phyloP scores from a whole-genome alignment of 2,329 filamentous ascomycete species.

The Stachybotrys chartarum region DNA sequence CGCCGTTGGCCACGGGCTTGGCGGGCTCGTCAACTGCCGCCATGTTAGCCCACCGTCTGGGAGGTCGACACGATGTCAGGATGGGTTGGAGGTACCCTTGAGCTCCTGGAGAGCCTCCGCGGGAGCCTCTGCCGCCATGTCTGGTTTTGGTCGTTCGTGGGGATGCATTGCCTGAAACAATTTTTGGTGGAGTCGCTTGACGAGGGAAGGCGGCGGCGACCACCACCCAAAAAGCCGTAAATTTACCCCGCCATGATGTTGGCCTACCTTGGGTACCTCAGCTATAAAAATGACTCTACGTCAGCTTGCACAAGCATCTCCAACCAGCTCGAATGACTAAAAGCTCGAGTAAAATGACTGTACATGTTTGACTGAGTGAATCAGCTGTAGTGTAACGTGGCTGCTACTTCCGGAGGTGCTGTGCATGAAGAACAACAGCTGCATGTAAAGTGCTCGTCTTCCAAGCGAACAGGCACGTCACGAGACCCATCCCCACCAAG shows the following conservation, averaged over 20 bases:
- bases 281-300: no score
- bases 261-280: not conserved
- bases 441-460: not conserved
- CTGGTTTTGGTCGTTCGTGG: conserved; percentile 9
- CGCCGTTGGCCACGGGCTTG: conserved; percentile 29
- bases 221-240: no score
- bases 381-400: no score
- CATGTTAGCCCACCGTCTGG: no score
- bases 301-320: no score
- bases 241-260: conserved; percentile 1
- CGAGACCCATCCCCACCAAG: no score
- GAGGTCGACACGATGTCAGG: no score
- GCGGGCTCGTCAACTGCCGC: conserved; percentile 11
- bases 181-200: not conserved
- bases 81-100: conserved; percentile 21
- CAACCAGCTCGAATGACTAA: no score
- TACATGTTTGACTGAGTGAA: no score
- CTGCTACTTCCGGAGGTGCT: no score
- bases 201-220: not conserved
- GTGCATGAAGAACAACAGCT: not conserved
- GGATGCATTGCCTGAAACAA: conserved; percentile 1
- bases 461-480: no score
- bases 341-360: no score
- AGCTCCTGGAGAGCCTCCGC: conserved; percentile 37
- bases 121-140: conserved; percentile 36